Evolutionary conservation across 2,329 filamentous ascomycete species (phyloP).

Genomic region (Cyphellophora attinorum): DNA sequence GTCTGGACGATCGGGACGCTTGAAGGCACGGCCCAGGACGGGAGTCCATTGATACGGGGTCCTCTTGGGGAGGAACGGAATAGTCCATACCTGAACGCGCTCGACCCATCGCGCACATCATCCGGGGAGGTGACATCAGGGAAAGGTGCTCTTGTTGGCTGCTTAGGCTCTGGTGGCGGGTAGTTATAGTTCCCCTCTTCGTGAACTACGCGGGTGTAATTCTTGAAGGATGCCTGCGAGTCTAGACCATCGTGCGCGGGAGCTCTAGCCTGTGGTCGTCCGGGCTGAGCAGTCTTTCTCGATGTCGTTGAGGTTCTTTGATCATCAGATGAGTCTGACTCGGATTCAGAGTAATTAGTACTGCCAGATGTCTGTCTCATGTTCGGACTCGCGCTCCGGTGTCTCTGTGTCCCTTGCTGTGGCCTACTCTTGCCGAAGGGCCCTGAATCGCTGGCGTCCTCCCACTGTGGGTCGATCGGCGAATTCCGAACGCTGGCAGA

Average conservation of each 20-base stretch:
- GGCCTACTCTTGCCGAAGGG: conserved; percentile 21
- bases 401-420: conserved; percentile 19
- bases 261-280: conserved; percentile 7
- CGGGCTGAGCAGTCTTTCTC: conserved; percentile 28
- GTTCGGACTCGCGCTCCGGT: conserved; percentile 36
- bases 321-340: conserved; percentile 21
- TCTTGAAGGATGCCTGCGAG: conserved; percentile 16
- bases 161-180: conserved; percentile 15
- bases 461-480: conserved; percentile 25
- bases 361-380: conserved; percentile 15
- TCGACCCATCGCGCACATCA: conserved; percentile 1
- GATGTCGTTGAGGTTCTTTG: conserved; percentile 7
- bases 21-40: conserved; percentile 20
- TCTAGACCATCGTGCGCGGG: conserved; percentile 8
- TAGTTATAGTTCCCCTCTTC: conserved; percentile 13
- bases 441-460: conserved; percentile 16
- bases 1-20: conserved; percentile 10
- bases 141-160: conserved; percentile 12
- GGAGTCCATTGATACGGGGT: conserved; percentile 11
- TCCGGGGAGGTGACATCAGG: conserved; percentile 9
- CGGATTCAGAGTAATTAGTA: conserved; percentile 13
- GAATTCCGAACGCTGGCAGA: conserved; percentile 46
- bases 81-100: neutral
- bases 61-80: neutral
- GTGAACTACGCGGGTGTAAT: conserved; percentile 16